phyloP scores from a whole-genome alignment of 768 basidiomycete species.

The Mycena latifolia region DNA sequence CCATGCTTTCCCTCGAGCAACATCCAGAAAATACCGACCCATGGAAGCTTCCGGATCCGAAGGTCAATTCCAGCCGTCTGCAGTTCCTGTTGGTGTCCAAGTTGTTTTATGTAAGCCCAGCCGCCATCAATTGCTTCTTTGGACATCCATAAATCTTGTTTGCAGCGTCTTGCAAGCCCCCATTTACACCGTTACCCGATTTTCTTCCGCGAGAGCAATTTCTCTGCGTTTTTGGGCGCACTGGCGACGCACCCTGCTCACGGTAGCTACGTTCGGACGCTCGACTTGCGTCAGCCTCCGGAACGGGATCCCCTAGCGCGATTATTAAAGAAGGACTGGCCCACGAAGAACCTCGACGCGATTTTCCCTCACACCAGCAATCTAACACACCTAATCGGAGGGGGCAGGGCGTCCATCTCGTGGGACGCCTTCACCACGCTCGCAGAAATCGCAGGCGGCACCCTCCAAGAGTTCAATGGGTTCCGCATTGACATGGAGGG shows the following conservation, averaged over 20 bases:
- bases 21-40: not conserved
- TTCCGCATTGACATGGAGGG: not conserved
- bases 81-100: conserved; percentile 15
- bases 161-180: not conserved
- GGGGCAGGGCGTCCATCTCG: not conserved
- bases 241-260: not conserved
- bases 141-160: too few species aligned
- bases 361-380: not conserved
- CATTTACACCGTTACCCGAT: conserved; percentile 3
- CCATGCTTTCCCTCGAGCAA: conserved; percentile 13
- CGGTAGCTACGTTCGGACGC: not conserved
- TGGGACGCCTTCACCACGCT: not conserved
- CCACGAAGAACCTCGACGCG: not conserved
- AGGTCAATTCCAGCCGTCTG: not conserved
- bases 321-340: too few species aligned
- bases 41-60: not conserved
- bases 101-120: not conserved
- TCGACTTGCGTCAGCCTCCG: too few species aligned
- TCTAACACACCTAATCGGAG: not conserved
- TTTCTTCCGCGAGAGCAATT: not conserved
- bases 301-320: not conserved
- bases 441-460: not conserved
- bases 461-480: conserved; percentile 9
- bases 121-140: too few species aligned
- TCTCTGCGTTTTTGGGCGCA: not conserved